phyloP scores from a whole-genome alignment of 2,329 filamentous ascomycete genomes.

The Harringtonia aguacate region DNA sequence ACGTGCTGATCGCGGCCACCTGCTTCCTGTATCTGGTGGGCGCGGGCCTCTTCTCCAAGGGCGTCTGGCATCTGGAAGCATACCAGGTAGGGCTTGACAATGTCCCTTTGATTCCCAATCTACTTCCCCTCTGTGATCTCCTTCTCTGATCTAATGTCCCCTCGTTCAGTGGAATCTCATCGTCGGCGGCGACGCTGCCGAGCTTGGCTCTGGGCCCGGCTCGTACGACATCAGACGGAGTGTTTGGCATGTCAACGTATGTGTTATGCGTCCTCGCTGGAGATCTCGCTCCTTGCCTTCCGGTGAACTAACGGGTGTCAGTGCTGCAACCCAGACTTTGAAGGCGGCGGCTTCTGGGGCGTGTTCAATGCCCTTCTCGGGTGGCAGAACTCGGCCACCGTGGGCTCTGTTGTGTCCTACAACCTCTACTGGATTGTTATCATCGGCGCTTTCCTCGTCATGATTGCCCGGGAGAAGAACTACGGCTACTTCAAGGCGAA shows the following conservation, averaged over 20 bases:
- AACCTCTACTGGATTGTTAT: conserved; percentile 69
- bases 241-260: conserved; percentile 59
- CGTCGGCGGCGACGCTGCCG: conserved; percentile 42
- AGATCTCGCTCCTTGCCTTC: too few species aligned
- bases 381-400: conserved; percentile 82
- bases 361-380: conserved; percentile 80
- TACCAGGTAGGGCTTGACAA: conserved; percentile 23
- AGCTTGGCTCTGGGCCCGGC: conserved; percentile 51
- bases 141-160: not conserved
- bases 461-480: conserved; percentile 7
- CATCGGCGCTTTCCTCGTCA: conserved; percentile 8
- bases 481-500: conserved; percentile 1
- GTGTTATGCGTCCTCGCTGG: too few species aligned
- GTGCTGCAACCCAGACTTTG: conserved; percentile 67
- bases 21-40: conserved; percentile 78
- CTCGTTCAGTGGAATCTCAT: conserved; percentile 38
- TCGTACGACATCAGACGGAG: conserved; percentile 56
- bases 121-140: too few species aligned
- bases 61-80: conserved; percentile 64
- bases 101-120: too few species aligned
- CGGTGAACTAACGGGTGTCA: too few species aligned
- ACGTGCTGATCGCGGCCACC: conserved; percentile 70
- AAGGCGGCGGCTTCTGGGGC: conserved; percentile 68
- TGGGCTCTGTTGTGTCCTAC: conserved; percentile 78
- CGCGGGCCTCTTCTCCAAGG: conserved; percentile 69